phyloP scores from a whole-genome alignment of 2,329 filamentous ascomycete genomes.

The Nemania sp. region DNA sequence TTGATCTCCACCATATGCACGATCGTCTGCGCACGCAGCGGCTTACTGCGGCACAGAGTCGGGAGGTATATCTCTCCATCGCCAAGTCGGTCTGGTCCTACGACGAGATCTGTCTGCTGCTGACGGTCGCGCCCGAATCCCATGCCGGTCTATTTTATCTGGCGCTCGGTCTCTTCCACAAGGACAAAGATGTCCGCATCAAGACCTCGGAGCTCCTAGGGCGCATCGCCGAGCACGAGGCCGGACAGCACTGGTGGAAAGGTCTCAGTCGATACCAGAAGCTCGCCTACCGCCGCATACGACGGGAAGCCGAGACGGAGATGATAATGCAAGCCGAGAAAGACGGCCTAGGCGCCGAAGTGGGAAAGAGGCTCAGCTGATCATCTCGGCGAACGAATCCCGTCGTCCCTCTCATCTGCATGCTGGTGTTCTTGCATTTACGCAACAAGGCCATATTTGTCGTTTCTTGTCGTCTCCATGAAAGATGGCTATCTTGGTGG shows the following conservation, averaged over 20 bases:
- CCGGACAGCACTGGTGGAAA: constrained; percentile 91
- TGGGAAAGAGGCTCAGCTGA: constrained; percentile 57
- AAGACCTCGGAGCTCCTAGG: constrained; percentile 80
- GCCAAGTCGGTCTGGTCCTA: constrained; percentile 76
- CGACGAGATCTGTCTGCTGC: constrained; percentile 81
- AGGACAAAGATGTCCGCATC: constrained; percentile 76
- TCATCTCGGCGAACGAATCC: not conserved
- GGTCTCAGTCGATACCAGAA: constrained; percentile 86
- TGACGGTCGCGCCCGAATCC: constrained; percentile 81
- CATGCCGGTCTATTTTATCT: constrained; percentile 91
- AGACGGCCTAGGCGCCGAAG: constrained; percentile 46
- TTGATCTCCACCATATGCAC: constrained; percentile 90
- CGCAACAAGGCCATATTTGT: constrained; percentile 3
- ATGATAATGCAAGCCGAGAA: constrained; percentile 52
- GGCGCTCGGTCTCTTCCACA: constrained; percentile 89
- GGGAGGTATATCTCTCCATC: constrained; percentile 84
- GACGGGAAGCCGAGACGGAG: constrained; percentile 65
- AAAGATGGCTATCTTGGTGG: not conserved
- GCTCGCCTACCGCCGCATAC: constrained; percentile 79
- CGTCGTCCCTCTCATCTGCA: not conserved
- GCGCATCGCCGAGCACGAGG: constrained; percentile 82
- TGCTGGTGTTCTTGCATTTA: constrained; percentile 11
- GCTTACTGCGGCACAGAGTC: constrained; percentile 74
- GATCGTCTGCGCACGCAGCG: constrained; percentile 86
- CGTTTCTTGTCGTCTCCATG: not conserved